Evolutionary conservation across 78 protist genomes (phyloP).

Genomic region (Speleostelium caveatum): DNA sequence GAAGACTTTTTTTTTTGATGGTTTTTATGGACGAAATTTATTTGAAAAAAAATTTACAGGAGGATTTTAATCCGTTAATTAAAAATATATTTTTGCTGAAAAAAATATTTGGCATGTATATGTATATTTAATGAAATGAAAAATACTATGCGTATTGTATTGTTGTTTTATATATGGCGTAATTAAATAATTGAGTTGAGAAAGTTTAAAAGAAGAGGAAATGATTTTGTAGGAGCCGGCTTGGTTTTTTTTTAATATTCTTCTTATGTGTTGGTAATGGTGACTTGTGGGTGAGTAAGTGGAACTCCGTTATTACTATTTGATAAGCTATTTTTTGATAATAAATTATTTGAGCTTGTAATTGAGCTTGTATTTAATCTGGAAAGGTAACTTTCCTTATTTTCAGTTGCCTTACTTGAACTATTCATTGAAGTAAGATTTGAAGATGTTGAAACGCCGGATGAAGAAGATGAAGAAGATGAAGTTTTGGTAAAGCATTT

Average conservation of each 20-base stretch:
- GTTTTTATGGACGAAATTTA: no score
- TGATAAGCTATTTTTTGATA: background rate
- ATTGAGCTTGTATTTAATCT: conserved; percentile 47
- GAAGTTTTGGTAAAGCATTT: conserved; percentile 44
- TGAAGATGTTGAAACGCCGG: conserved; percentile 1
- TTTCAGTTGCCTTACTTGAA: conserved; percentile 2
- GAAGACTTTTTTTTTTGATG: no score
- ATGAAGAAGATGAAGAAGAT: background rate
- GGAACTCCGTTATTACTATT: conserved; percentile 3
- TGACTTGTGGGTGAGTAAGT: background rate
- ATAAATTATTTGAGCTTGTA: conserved; percentile 39
- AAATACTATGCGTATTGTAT: no score
- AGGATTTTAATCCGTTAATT: no score
- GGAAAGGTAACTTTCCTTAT: conserved; percentile 15
- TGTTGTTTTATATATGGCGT: no score
- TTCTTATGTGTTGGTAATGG: background rate
- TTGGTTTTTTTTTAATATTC: background rate
- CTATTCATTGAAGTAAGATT: conserved; percentile 14
- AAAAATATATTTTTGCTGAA: no score
- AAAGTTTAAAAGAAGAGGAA: no score
- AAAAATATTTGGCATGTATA: no score
- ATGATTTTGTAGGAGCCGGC: background rate
- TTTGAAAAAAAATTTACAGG: no score
- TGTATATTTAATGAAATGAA: no score
- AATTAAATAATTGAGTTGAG: no score